Evolutionary conservation across 1,284 basidiomycete species (phyloP), one percentile per base, ranked within the genome.

Genomic region (Boletus sp.): DNA sequence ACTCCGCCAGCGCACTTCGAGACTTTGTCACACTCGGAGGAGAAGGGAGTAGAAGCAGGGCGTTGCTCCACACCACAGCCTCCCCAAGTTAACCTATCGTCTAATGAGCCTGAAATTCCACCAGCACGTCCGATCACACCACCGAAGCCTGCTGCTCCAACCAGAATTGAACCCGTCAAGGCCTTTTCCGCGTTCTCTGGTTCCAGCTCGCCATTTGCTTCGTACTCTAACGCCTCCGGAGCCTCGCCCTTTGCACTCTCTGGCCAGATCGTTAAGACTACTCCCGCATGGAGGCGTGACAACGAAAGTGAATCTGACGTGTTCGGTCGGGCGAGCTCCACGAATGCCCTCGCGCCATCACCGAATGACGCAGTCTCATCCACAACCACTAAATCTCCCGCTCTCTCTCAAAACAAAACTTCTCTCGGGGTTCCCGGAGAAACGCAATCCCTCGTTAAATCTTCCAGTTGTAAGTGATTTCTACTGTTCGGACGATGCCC

Each of bases 181-280:
- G 73, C 77, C 13, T 81, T 82, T 61, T 77, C 80, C 18, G 73
- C 77, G 12, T 81, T 81, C 58, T 74, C 78, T 15, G 74, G 76
- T 18, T 72, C 76, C 4, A 61, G 70, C 4, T 79, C 79, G 15
- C 73, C 78, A 12, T 82, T 82, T 36, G 67, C 73, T 18, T 66
- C 64, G 31, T 71, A 68, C 50, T 63, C 67, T n/a, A 72, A 47
- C 16, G 4, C 58, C 29, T 65, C 58, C n/a, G 71, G 69, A 9
- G 27, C 55, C 4, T 70, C 69, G 0, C 68, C 73, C 1, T 72
- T 70, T 53, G 57, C 57, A 8, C 37, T 60, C 51, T 61, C 65
- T 45, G 56, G 57, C 15, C 58, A 63, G 54, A 47, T 11, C 15
- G 52, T 54, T 7, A 69, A 45, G 43, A 36, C 53, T 18, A 52